These are phyloP conservation scores for Lithospermum erythrorhizon DNA, from an alignment of 257 asterid species.

Conservation along the genomic window DNA sequence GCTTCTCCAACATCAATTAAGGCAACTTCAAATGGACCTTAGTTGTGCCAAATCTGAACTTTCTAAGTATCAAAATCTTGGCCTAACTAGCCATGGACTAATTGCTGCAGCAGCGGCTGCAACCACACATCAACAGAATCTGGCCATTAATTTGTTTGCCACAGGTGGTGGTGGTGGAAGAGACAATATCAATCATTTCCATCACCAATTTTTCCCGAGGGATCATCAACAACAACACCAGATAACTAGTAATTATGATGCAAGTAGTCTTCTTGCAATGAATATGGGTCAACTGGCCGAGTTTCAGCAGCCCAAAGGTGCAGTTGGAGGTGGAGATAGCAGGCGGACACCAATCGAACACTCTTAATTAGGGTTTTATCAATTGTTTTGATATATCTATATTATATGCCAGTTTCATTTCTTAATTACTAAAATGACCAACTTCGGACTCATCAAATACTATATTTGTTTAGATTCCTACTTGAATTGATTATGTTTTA, in stretches of 20 bases:
- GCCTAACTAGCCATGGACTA: slow-evolving; percentile 23
- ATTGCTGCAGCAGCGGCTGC: slow-evolving; percentile 18
- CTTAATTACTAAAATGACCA: no score
- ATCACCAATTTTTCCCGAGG: slow-evolving; percentile 44
- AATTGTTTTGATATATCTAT: no score
- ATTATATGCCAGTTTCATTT: no score
- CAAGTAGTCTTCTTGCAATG: slow-evolving; percentile 59
- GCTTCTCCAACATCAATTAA: slow-evolving; percentile 71
- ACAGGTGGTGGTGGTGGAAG: slow-evolving; percentile 15
- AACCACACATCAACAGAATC: slow-evolving; percentile 30
- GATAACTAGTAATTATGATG: slow-evolving; percentile 30
- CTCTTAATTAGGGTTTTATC: slow-evolving; percentile 5
- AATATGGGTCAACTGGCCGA: slow-evolving; percentile 20
- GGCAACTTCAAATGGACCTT: slow-evolving; percentile 64
- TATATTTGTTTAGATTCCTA: not conserved
- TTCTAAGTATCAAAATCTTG: slow-evolving; percentile 52
- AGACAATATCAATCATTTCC: slow-evolving; percentile 36
- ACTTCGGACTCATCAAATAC: no score
- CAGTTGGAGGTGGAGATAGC: slow-evolving; percentile 14
- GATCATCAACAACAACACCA: slow-evolving; percentile 7
- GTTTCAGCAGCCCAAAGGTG: slow-evolving; percentile 1
- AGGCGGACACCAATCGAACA: slow-evolving; percentile 1
- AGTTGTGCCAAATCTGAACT: slow-evolving; percentile 70
- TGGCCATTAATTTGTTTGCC: slow-evolving; percentile 25
- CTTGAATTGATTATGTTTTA: not conserved